These are phyloP conservation scores for Candida stauntonica DNA, from an alignment of 805 yeast species.

Conservation along the genomic window DNA sequence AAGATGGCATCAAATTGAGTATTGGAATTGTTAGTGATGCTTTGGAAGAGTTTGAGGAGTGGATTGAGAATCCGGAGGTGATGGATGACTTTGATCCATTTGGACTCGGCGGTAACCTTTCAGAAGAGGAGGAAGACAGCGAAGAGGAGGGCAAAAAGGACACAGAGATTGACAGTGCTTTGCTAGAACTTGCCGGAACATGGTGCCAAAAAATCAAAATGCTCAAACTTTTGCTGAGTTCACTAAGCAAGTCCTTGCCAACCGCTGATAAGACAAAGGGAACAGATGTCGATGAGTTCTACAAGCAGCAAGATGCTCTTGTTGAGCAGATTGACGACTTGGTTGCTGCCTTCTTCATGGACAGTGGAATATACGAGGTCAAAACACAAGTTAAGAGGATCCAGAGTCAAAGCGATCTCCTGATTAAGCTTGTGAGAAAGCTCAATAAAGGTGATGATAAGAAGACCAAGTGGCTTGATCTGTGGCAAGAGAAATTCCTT, in stretches of 20 bases:
- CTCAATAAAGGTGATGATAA: slow-evolving; percentile 47
- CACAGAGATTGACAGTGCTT: slow-evolving; percentile 31
- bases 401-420: slow-evolving; percentile 11
- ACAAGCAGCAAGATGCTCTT: slow-evolving; percentile 37
- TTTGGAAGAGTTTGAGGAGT: slow-evolving; percentile 60
- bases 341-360: slow-evolving; percentile 51
- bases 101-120: slow-evolving; percentile 33
- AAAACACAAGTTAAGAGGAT: slow-evolving; percentile 32
- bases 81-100: slow-evolving; percentile 47
- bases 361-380: slow-evolving; percentile 23
- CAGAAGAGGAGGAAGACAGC: slow-evolving; percentile 29
- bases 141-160: slow-evolving; percentile 21
- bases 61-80: slow-evolving; percentile 58
- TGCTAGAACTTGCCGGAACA: slow-evolving; percentile 37
- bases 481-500: slow-evolving; percentile 46
- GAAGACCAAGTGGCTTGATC: slow-evolving; percentile 53
- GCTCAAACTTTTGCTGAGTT: slow-evolving; percentile 52
- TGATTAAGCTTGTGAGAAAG: slow-evolving; percentile 31
- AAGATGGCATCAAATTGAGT: slow-evolving; percentile 40
- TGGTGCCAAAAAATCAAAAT: slow-evolving; percentile 55
- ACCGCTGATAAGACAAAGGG: slow-evolving; percentile 34
- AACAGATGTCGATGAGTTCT: slow-evolving; percentile 42
- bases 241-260: slow-evolving; percentile 57
- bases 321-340: slow-evolving; percentile 52
- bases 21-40: slow-evolving; percentile 54